Percentiles rank a stretch among this genome's conserved stretches.
Conservation (phyloP, 2,329 filamentous ascomycete species). For the Ceratocystis variospora region DNA sequence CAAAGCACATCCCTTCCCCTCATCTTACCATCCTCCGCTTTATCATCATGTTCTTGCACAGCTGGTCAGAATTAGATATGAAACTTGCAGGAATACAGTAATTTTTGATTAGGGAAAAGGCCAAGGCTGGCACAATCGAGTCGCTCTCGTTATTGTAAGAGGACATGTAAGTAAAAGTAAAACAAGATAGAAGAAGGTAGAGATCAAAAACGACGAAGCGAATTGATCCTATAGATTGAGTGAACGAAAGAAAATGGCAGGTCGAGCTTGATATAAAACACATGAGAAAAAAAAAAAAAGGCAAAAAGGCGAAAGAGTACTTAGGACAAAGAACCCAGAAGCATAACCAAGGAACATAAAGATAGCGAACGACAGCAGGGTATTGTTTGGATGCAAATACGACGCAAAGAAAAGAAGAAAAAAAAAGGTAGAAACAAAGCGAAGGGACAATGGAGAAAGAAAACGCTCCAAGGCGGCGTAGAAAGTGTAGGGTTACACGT, state of each 20-base stretch:
- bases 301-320: conserved; percentile 5
- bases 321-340: not conserved
- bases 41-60: not conserved
- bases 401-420: not conserved
- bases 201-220: not conserved
- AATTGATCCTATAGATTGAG: not conserved
- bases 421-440: conserved; percentile 5
- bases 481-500: not conserved
- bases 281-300: not conserved
- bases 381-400: conserved; percentile 19
- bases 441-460: conserved; percentile 2
- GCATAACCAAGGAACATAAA: conserved; percentile 7
- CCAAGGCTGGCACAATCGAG: not conserved
- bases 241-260: not conserved
- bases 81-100: not conserved
- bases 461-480: conserved; percentile 5
- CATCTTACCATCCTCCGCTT: not conserved
- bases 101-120: not conserved
- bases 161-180: not conserved
- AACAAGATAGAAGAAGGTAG: not conserved
- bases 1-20: not conserved
- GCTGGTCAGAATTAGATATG: not conserved
- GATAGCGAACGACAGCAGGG: conserved; percentile 13
- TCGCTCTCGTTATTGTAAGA: not conserved
- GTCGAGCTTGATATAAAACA: not conserved